Evolutionary conservation across 169 alveolate species (phyloP).

Genomic region (Plasmodium berghei): DNA sequence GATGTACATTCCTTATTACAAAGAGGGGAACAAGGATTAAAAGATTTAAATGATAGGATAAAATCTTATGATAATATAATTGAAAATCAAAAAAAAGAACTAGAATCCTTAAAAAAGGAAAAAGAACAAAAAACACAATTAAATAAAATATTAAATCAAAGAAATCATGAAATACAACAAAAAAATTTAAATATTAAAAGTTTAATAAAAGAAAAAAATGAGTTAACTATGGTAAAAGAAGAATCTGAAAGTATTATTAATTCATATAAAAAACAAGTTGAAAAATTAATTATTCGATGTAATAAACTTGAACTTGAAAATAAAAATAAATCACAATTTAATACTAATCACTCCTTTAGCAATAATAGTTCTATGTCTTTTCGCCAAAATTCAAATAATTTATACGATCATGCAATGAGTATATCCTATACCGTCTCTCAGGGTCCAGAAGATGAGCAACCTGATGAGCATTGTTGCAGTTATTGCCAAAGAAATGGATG

Average conservation of each 20-base stretch:
- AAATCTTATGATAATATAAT: constrained; percentile 48
- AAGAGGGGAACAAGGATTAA: constrained; percentile 70
- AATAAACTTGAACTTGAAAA: constrained; percentile 63
- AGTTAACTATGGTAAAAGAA: constrained; percentile 57
- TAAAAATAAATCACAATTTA: constrained; percentile 15
- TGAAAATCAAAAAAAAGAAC: constrained; percentile 62
- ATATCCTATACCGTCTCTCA: constrained; percentile 56
- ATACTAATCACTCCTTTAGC: constrained; percentile 42
- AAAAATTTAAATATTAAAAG: constrained; percentile 60
- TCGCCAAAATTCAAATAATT: constrained; percentile 29
- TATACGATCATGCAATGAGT: constrained; percentile 31
- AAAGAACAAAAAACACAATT: constrained; percentile 71
- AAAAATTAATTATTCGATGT: constrained; percentile 69
- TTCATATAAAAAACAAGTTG: constrained; percentile 70
- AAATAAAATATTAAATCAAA: constrained; percentile 52
- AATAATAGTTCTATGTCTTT: constrained; percentile 30
- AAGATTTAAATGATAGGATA: constrained; percentile 48
- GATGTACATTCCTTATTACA: constrained; percentile 46
- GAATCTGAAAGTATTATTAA: constrained; percentile 71
- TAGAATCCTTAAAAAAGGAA: constrained; percentile 57
- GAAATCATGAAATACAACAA: constrained; percentile 71
- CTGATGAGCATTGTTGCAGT: constrained; percentile 45
- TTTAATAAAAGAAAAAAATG: constrained; percentile 70
- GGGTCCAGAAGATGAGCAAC: constrained; percentile 39
- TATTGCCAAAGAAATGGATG: constrained; percentile 55